These are phyloP conservation scores for Cladosporium colombiae DNA, from an alignment of 2,329 filamentous ascomycete genomes.

Conservation along the genomic window DNA sequence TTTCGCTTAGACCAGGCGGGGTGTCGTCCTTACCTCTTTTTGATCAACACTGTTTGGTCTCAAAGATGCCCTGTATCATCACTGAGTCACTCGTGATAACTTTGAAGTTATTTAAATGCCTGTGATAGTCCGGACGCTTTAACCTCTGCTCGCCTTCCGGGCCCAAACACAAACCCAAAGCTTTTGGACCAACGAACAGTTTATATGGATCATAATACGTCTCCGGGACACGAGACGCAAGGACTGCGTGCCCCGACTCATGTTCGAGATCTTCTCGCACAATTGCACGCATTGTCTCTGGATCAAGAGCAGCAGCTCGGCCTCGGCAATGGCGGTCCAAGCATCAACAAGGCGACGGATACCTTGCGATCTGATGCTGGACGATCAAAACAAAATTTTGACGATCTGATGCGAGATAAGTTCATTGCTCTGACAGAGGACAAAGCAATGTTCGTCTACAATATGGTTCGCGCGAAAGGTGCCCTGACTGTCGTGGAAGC, in stretches of 20 bases:
- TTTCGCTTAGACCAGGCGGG: background rate
- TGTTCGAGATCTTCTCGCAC: background rate
- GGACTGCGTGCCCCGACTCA: background rate
- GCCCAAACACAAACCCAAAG: background rate
- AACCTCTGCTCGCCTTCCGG: background rate
- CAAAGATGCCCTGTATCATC: background rate
- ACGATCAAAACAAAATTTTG: constrained; percentile 33
- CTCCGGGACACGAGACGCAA: background rate
- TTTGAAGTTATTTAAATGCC: background rate
- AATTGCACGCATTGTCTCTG: background rate
- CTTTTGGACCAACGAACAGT: background rate
- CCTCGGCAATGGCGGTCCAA: background rate
- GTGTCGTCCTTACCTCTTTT: background rate
- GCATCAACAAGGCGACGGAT: constrained; percentile 2
- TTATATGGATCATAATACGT: background rate
- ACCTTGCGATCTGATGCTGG: background rate
- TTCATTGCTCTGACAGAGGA: constrained; percentile 62
- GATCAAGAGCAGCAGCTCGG: constrained; percentile 4
- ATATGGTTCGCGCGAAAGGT: constrained; percentile 50
- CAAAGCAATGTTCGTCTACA: constrained; percentile 60
- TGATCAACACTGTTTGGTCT: background rate
- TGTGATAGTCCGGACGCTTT: background rate
- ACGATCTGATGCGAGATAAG: constrained; percentile 49
- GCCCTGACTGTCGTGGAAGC: constrained; percentile 60
- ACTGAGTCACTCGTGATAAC: background rate